phyloP scores from a whole-genome alignment of 169 alveolate genomes.

The Eimeria acervulina region DNA sequence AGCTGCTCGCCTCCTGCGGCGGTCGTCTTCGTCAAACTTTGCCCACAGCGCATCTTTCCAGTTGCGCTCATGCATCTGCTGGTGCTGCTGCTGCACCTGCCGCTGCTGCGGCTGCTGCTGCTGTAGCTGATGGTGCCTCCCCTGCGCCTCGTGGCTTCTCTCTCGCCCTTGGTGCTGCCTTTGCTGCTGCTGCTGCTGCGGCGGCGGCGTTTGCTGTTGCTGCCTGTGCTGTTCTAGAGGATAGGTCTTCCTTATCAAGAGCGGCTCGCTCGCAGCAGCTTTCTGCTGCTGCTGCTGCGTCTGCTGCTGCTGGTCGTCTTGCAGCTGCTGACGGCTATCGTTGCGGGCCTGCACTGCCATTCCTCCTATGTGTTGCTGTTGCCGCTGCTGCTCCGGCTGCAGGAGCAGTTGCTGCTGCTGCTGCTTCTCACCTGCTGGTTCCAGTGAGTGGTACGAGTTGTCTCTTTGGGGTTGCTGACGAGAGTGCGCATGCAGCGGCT shows the following conservation, averaged over 20 bases:
- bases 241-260: background rate
- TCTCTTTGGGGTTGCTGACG: too few relatives aligned
- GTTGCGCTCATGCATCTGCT: background rate
- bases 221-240: background rate
- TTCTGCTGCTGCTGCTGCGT: background rate
- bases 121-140: background rate
- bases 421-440: too few relatives aligned
- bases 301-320: background rate
- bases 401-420: too few relatives aligned
- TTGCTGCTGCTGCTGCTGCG: constrained; percentile 12
- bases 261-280: background rate
- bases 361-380: background rate
- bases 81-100: constrained; percentile 19
- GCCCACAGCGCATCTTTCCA: background rate
- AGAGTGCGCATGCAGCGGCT: too few relatives aligned
- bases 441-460: too few relatives aligned
- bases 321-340: background rate
- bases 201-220: background rate
- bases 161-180: background rate
- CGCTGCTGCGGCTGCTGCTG: background rate
- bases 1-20: background rate
- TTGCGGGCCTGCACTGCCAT: background rate
- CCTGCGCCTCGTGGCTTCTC: background rate
- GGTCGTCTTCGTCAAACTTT: background rate
- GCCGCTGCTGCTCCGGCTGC: background rate